Evolutionary conservation across 2,329 filamentous ascomycete species (phyloP).

Genomic region (Harringtonia aguacate): DNA sequence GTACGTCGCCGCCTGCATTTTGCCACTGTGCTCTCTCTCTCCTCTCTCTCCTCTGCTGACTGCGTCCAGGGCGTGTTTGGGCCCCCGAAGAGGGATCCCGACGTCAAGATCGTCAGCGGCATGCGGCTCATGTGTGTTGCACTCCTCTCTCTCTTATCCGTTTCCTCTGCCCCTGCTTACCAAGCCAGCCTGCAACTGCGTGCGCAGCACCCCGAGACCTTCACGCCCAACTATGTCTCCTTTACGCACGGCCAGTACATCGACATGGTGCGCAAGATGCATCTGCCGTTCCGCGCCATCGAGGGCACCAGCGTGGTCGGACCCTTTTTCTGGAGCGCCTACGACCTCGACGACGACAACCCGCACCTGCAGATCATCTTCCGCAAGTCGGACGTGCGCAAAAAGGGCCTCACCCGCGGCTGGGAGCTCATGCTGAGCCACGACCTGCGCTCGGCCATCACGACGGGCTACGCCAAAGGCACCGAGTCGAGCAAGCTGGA

Average conservation of each 20-base stretch:
- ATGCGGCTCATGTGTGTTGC: slow-evolving; percentile 41
- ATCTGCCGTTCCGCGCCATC: slow-evolving; percentile 44
- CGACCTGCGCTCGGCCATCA: slow-evolving; percentile 41
- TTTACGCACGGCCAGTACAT: slow-evolving; percentile 38
- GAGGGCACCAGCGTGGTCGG: slow-evolving; percentile 50
- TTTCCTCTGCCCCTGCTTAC: neutral
- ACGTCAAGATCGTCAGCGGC: slow-evolving; percentile 35
- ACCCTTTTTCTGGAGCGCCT: slow-evolving; percentile 51
- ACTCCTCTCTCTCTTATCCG: neutral
- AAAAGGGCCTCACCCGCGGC: slow-evolving; percentile 51
- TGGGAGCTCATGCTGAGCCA: slow-evolving; percentile 56
- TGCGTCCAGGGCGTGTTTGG: slow-evolving; percentile 3
- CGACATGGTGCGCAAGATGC: slow-evolving; percentile 43
- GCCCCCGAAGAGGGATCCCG: slow-evolving; percentile 26
- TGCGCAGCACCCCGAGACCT: slow-evolving; percentile 46
- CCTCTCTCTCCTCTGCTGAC: neutral
- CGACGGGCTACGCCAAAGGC: slow-evolving; percentile 51
- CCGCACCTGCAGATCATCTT: slow-evolving; percentile 52
- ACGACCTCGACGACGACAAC: slow-evolving; percentile 45
- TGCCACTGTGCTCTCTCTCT: neutral
- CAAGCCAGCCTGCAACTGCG: slow-evolving; percentile 41
- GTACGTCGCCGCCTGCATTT: slow-evolving; percentile 28
- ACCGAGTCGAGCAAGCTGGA: slow-evolving; percentile 45
- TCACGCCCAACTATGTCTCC: slow-evolving; percentile 43
- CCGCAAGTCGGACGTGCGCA: slow-evolving; percentile 55